Evolutionary conservation across 495 filamentous ascomycete genomes (phyloP), one percentile per base, ranked within the genome.

Genomic region (Chaetomium cochliodes): DNA sequence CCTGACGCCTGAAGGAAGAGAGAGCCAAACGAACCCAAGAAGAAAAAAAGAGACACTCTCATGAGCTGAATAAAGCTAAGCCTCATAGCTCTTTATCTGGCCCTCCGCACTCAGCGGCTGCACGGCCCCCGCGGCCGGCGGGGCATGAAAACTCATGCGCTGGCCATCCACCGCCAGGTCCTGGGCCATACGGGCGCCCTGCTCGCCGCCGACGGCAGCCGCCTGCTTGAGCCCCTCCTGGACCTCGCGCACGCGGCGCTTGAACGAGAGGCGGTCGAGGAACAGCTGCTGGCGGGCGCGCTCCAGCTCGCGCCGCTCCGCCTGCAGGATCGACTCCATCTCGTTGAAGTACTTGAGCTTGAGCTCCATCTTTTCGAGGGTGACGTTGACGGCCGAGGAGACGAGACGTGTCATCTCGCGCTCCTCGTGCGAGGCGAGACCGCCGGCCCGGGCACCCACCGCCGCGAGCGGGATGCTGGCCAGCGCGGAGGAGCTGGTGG

Each of bases 301-400:
- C 77, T 98, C 94, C 3, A 98, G 82, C 74, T 98, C 96, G 46
- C 92, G 85, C 57, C 93, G 88, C 78, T 98, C 96, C 3, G 92
- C 90, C 68, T 96, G 90, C 57, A 97, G 81, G 60, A 96, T 88
- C 55, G 88, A 81, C 72, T 98, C 94, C 84, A 98, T 91, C 78
- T 98, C 96, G 69, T 90, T 89, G 81, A 98, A 98, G 73, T 97
- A 96, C 69, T 89, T 86, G 57, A 94, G 81, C 80, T 93, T 93
- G 61, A 92, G 80, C 71, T 93, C 89, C 72, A 92, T 84, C 74
- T 93, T 93, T 70, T 91, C 85, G 33, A 97, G 82, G 20, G 88
- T 92, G 18, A 91, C 79, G 73, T 96, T 96, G 60, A 96, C 89
- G 0, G 92, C 87, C 3, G 90, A 85, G 13, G 91, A 92, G 25